Evolutionary conservation across 495 filamentous ascomycete species (phyloP).

Genomic region (Lineolata rhizophorae): DNA sequence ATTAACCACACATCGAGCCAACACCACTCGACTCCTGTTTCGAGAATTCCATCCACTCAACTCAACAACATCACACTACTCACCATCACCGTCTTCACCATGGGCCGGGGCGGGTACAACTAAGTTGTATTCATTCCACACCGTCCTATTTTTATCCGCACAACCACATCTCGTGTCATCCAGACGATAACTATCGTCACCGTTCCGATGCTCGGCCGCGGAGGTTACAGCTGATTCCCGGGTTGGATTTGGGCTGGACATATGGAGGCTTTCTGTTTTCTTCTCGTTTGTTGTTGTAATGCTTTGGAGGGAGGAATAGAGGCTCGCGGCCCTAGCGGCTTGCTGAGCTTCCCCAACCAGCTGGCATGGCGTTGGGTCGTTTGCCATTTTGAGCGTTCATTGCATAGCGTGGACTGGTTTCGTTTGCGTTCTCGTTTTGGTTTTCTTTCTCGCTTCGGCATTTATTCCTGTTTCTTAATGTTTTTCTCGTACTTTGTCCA

Average conservation of each 20-base stretch:
- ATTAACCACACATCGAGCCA: too few species aligned
- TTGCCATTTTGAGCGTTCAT: slow-evolving; percentile 1
- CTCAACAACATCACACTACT: neutral
- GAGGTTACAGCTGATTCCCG: slow-evolving; percentile 2
- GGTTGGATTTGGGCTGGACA: too few species aligned
- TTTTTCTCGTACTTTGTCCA: neutral
- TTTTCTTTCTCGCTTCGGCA: neutral
- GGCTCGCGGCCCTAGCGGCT: too few species aligned
- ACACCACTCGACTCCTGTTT: too few species aligned
- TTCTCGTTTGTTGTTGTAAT: too few species aligned
- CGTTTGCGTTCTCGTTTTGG: neutral
- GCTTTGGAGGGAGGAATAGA: too few species aligned
- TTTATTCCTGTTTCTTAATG: neutral
- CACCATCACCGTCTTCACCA: slow-evolving; percentile 8
- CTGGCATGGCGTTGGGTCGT: too few species aligned
- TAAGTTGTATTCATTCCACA: slow-evolving; percentile 11
- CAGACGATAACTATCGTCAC: neutral
- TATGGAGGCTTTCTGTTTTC: too few species aligned
- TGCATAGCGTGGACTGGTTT: neutral
- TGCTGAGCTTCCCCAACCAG: too few species aligned
- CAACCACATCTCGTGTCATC: slow-evolving; percentile 1
- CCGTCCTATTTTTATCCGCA: neutral
- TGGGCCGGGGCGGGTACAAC: slow-evolving; percentile 37
- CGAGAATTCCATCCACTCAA: neutral
- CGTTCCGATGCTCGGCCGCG: slow-evolving; percentile 2